Conservation (phyloP, 331 rosid genomes). For the Telfairia occidentalis region DNA sequence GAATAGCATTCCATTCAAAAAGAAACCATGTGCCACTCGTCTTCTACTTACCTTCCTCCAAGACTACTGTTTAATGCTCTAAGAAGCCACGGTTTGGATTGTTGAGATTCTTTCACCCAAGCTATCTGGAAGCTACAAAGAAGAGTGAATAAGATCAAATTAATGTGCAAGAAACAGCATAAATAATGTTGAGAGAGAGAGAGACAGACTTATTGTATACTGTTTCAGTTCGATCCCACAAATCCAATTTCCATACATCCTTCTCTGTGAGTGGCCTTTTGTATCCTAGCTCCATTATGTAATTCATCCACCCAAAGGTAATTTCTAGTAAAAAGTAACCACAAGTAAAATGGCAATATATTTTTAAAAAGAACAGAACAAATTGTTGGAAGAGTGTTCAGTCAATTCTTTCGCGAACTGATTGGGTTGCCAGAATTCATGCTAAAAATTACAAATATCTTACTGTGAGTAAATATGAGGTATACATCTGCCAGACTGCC, state of each 20-base stretch:
- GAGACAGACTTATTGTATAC: conserved; percentile 41
- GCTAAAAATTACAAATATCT: neutral
- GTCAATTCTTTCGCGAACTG: neutral
- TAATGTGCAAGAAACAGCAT: neutral
- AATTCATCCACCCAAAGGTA: conserved; percentile 73
- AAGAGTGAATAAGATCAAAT: conserved; percentile 7
- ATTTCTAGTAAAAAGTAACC: conserved; percentile 32
- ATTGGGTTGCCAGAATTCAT: neutral
- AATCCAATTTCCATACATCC: conserved; percentile 89
- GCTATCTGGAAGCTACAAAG: conserved; percentile 61
- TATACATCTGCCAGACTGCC: neutral
- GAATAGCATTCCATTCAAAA: neutral
- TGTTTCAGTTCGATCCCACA: conserved; percentile 85
- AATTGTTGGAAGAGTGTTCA: neutral
- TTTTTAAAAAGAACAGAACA: neutral
- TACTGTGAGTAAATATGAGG: neutral
- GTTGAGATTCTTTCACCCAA: conserved; percentile 67
- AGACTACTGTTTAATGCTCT: conserved; percentile 75
- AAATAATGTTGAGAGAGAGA: neutral
- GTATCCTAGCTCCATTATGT: conserved; percentile 70
- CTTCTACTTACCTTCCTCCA: conserved; percentile 59
- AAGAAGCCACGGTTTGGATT: conserved; percentile 80
- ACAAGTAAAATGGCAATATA: neutral
- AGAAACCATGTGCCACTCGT: neutral
- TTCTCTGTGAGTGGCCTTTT: conserved; percentile 81